Conservation (phyloP, 2,329 filamentous ascomycete genomes). For the Aspergillus pseudoviridinutans region DNA sequence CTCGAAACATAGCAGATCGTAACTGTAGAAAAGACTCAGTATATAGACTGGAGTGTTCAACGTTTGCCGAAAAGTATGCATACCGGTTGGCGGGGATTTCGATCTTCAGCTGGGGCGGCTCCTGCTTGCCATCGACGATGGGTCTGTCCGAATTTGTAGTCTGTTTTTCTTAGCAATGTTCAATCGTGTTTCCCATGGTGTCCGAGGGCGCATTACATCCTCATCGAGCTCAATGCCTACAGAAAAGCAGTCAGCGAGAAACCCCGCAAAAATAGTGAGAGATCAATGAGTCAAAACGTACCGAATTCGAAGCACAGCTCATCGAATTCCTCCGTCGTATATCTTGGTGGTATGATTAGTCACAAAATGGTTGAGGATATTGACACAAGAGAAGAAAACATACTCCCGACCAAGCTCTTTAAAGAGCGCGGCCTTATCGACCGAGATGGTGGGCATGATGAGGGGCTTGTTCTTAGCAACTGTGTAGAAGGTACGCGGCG, state of each 20-base stretch:
- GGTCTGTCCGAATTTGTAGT: constrained; percentile 72
- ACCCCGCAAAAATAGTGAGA: constrained; percentile 16
- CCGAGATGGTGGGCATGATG: constrained; percentile 91
- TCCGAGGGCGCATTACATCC: constrained; percentile 51
- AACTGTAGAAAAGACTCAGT: constrained; percentile 41
- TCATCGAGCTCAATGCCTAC: constrained; percentile 87
- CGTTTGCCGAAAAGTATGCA: constrained; percentile 28
- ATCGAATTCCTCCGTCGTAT: constrained; percentile 92
- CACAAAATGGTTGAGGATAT: constrained; percentile 13
- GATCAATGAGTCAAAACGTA: constrained; percentile 27
- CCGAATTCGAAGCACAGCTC: constrained; percentile 98
- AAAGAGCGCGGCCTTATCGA: constrained; percentile 95
- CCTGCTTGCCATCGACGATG: constrained; percentile 71
- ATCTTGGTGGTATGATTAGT: constrained; percentile 47
- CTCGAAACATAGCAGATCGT: constrained; percentile 95
- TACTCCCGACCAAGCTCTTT: constrained; percentile 87
- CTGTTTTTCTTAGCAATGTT: constrained; percentile 29
- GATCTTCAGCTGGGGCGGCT: constrained; percentile 92
- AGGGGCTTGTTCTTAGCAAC: constrained; percentile 25
- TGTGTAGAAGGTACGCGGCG: constrained; percentile 6
- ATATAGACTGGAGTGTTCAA: constrained; percentile 2
- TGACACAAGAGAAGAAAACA: constrained; percentile 22
- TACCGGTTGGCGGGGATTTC: constrained; percentile 94
- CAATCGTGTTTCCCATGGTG: constrained; percentile 17
- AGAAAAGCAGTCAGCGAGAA: constrained; percentile 26